Evolutionary conservation across 345 rosid species (phyloP).

Genomic region (Eucalyptus victrix): DNA sequence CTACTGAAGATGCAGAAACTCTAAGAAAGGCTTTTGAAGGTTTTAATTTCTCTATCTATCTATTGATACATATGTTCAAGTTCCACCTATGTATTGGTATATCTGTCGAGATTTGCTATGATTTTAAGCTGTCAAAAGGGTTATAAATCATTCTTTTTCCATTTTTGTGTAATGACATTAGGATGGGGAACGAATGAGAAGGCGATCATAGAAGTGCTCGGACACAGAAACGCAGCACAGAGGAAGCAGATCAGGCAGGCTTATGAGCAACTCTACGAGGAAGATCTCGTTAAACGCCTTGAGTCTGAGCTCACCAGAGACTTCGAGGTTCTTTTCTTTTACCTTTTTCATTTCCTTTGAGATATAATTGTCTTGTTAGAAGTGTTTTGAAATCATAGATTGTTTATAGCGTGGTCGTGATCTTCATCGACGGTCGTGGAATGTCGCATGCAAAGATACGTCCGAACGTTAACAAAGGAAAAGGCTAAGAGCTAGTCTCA

Average conservation of each 20-base stretch:
- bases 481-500: background rate
- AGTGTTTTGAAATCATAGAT: background rate
- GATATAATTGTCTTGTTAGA: background rate
- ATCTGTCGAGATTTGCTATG: background rate
- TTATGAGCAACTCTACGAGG: conserved; percentile 22
- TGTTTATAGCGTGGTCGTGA: background rate
- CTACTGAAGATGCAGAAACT: conserved; percentile 26
- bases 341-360: no score
- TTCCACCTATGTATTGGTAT: background rate
- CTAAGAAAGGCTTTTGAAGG: conserved; percentile 27
- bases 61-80: background rate
- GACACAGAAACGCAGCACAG: conserved; percentile 41
- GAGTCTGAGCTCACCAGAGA: conserved; percentile 51
- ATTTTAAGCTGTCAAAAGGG: background rate
- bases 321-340: background rate
- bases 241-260: conserved; percentile 39
- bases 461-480: background rate
- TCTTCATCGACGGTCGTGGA: background rate
- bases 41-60: background rate
- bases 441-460: background rate
- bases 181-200: conserved; percentile 55
- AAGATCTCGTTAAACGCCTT: conserved; percentile 43
- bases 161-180: background rate
- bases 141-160: background rate
- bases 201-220: conserved; percentile 28